Evolutionary conservation across 768 basidiomycete species (phyloP), one percentile per base, ranked within the genome.

Genomic region (Leccinum aurantiacum): DNA sequence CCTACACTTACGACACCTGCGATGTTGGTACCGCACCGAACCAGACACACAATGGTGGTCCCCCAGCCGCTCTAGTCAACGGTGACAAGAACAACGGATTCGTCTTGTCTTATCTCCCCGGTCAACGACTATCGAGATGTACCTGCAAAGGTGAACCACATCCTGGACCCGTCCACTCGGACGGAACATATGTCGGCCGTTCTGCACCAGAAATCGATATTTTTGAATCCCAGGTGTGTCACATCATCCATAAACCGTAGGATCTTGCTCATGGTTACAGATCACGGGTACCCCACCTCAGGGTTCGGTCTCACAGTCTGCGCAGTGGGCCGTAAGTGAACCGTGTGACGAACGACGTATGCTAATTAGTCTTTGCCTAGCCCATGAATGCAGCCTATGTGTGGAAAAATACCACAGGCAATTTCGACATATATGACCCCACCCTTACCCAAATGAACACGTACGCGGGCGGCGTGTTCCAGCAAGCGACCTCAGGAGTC

Each of bases 11-110:
- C 63, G 89, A 92, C 65, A 76, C 82, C 11, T 97, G 96, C 66
- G 95, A 98, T 70, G 85, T 95, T n/a, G 96, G 96, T n/a, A 95
- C 95, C 1, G 79, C 84, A 17, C 74, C 82, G 8, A 98, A 98
- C 72, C 95, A 98, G 73, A 89, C 92, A 1, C 51, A 84, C 48
- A 82, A 88, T 59, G 87, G 85, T 2, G 70, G 70, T 50, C 95
- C 95, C 1, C 57, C 64, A 11, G 82, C 87, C 4, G 87, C 91
- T 6, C 76, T 81, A 6, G 75, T 76, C 17, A 79, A 80, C 54
- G 93, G 93, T 14, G 89, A 91, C 67, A 67, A 77, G 3, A 65
- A 68, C 22, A 76, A 81, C 51, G 78, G 77, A 56, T 80, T 78
- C 48, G 80, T 77, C 9, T 76, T 98, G 24, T 93, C 91, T 0